Evolutionary conservation across 768 basidiomycete genomes (phyloP), one percentile per base, ranked within the genome.

Genomic region (Daedaleopsis nitida): DNA sequence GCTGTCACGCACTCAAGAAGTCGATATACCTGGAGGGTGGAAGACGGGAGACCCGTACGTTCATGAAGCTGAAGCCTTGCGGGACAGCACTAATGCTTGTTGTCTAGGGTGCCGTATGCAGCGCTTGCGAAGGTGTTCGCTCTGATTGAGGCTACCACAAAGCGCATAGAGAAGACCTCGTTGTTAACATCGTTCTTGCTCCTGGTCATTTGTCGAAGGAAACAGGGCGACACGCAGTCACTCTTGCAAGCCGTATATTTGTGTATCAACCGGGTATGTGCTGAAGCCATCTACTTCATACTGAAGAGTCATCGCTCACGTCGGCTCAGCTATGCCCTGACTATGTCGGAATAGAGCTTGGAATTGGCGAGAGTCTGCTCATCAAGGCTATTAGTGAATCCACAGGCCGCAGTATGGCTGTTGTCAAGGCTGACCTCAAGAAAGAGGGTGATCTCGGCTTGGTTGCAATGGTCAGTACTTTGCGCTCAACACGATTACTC

Each of bases 341-440:
- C 72, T 98, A 98, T 73, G 80, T 92, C 60, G 96, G 96, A 32
- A 80, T 98, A 55, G 96, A 99, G 73, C 84, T 99, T 1, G 97
- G 97, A 35, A 96, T 98, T 59, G 97, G 96, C 17, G 97, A 99
- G 73, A 92, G 90, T 65, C 76, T 98, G 19, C 81, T 99, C 39
- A 84, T 97, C 71, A 98, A 98, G 70, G 95, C 97, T 16, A 98
- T 99, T 62, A 90, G 86, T 43, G 92, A 97, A 72, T 94, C 94
- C 4, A 96, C 95, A 0, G 97, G 96, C n/a, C 84, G 97, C 59
- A 94, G 87, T 65, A 73, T 86, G 42, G 80, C 86, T 3, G 81
- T 88, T 47, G 85, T 99, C 69, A 98, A 98, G 71, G 85, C 88
- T 6, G 96, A 98, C 68, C 80, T 98, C 63, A 94, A 95, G 82